Base-by-base conservation (phyloP, 176 grass and related monocot species). In the Phyllostachys edulis region DNA sequence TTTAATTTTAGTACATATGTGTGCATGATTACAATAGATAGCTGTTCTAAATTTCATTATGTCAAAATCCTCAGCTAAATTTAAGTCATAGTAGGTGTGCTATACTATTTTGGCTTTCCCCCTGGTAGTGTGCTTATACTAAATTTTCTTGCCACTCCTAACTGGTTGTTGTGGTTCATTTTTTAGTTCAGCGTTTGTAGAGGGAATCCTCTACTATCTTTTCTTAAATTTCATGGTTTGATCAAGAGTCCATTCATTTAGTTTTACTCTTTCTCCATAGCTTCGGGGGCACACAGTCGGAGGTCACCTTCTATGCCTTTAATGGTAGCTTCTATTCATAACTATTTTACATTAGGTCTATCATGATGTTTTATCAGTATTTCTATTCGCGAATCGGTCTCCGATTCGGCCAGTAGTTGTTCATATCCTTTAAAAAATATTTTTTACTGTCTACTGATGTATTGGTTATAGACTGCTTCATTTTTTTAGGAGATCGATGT, bases 1-100 rank as follows among this genome's bases (percentile, higher is more conserved):
- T 66, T 87, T 66, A 14, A 57, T 67, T 73, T 71, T 67, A 37
- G 26, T 75, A 75, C 69, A 74, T 68, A 20, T 27, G 54, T 44
- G 36, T 59, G 23, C 18, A 10, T 29, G 29, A 29, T 68, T 76
- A 12, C 50, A 76, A 76, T 10, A 64, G 4, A 71, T 69, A 40
- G 9, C n/a, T 73, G 46, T 73, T 24, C 44, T 50, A 73, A 7
- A 26, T 32, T 51, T 32, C 15, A 49, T 71, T 60, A 15, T 49
- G 16, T 49, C 0, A 6, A 16, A 49, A 44, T 14, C 20, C 2
- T 24, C 1, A 2, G 52, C 26, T 73, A 29, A 72, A 73, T 73
- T 51, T 73, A 29, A 34, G 47, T 47, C 40, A 29, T n/a, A n/a
- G n/a, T 63, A 38, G 34, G 60, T 49, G 37, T 51, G 71, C 24